These are phyloP conservation scores for Andrographis paniculata DNA, from an alignment of 305 asterid genomes.

Conservation along the genomic window DNA sequence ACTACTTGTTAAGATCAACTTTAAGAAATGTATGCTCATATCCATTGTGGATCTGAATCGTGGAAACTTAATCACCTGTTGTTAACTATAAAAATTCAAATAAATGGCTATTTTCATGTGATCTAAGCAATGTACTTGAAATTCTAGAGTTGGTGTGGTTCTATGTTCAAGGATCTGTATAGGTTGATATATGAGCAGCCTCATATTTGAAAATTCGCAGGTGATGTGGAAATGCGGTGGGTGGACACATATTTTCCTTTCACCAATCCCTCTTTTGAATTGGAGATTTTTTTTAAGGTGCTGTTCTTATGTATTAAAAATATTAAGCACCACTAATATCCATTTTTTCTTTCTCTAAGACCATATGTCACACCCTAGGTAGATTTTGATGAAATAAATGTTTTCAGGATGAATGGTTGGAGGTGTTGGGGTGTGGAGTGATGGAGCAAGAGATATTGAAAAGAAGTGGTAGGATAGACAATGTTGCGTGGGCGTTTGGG, in stretches of 20 bases:
- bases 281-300: conserved; percentile 95
- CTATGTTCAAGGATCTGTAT: too few species aligned
- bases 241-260: conserved; percentile 92
- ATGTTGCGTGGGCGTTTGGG: conserved; percentile 98
- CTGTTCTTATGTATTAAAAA: conserved; percentile 9
- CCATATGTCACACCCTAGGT: neutral
- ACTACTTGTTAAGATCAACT: too few species aligned
- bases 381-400: conserved; percentile 10
- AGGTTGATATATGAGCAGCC: conserved; percentile 4
- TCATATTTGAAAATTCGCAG: conserved; percentile 29
- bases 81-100: too few species aligned
- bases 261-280: conserved; percentile 89
- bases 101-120: too few species aligned
- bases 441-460: conserved; percentile 90
- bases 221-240: conserved; percentile 97
- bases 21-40: too few species aligned
- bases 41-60: too few species aligned
- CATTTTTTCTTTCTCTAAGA: neutral
- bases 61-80: too few species aligned
- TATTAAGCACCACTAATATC: conserved; percentile 7
- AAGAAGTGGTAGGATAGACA: conserved; percentile 53
- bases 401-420: conserved; percentile 84
- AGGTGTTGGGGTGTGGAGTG: conserved; percentile 96
- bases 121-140: too few species aligned
- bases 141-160: too few species aligned